Evolutionary conservation across 129 eudicot species (phyloP).

Genomic region (Pittosporum tobira): DNA sequence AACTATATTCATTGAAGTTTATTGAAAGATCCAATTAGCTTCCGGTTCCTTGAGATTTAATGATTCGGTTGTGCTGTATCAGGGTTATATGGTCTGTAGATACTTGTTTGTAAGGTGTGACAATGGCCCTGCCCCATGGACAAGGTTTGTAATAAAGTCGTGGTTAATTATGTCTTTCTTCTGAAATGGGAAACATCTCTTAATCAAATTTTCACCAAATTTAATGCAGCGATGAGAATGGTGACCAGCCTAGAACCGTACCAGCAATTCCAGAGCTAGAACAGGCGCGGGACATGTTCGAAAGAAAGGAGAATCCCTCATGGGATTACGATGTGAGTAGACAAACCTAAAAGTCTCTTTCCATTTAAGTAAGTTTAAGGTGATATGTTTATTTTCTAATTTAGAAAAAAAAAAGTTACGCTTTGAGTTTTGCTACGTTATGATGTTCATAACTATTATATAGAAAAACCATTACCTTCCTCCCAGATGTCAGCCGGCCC

Average conservation of each 20-base stretch:
- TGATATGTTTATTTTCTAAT: too few relatives aligned
- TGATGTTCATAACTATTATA: too few relatives aligned
- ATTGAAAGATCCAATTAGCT: background rate
- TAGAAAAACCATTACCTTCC: too few relatives aligned
- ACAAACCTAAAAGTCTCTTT: too few relatives aligned
- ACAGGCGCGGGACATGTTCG: conserved; percentile 30
- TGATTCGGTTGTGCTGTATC: background rate
- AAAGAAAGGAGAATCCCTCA: conserved; percentile 35
- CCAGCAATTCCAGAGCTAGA: conserved; percentile 36
- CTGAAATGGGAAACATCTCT: background rate
- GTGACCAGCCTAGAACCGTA: conserved; percentile 40
- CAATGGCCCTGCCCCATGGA: conserved; percentile 65
- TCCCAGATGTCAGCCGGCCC: too few relatives aligned
- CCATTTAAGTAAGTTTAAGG: too few relatives aligned
- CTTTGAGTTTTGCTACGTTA: too few relatives aligned
- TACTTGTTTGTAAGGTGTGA: conserved; percentile 60
- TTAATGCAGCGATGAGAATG: conserved; percentile 31
- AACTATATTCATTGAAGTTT: background rate
- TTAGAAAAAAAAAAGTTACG: too few relatives aligned
- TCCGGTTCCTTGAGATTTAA: background rate
- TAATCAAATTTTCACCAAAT: background rate
- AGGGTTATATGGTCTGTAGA: conserved; percentile 52
- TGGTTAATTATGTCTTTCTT: background rate
- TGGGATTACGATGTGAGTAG: conserved; percentile 60
- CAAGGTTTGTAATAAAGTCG: conserved; percentile 38